Evolutionary conservation across 176 grass and related monocot genomes (phyloP), one percentile per base, ranked within the genome.

Genomic region (Oryza brachyantha): DNA sequence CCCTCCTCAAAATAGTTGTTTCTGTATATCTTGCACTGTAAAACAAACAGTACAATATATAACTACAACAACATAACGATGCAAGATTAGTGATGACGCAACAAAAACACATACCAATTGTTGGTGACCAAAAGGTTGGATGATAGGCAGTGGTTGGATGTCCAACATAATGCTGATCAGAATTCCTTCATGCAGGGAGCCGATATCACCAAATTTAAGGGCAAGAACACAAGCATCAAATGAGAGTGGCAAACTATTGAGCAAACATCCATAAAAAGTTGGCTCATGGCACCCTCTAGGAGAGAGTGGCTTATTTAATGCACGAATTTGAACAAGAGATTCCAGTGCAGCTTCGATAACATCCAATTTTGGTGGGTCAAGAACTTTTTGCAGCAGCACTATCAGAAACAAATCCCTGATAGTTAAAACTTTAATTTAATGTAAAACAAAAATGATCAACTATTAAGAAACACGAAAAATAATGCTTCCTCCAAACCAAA

Each of bases 201-300:
- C 91, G 79, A 84, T 71, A 79, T 97, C 89, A 61, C 81, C 66
- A 81, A 97, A 93, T 81, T 91, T 97, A 39, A 97, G 86, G 31
- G 91, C 17, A 59, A 93, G 78, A 41, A 91, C 82, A 37, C 91
- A 91, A 77, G 94, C 85, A 63, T 97, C 91, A 86, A 97, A 90
- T 27, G 94, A 97, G 40, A 97, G 81, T 24, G 94, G 91, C 54
- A 93, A 81, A 80, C 91, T 83, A 74, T 97, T 92, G 64, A 97
- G 89, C 79, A 97, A 91, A 65, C 72, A 74, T 4, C 91, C 94
- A 85, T 93, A 85, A 79, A 93, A 97, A 29, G 94, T 97, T 32
- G 94, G 88, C 50, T 90, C 84, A 67, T 90, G 88, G 45, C 82
- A 88, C 60, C 82, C 88, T 76, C 87, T 89, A 21, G 41, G 65